Evolutionary conservation across 495 filamentous ascomycete species (phyloP).

Genomic region (Pseudomonodictys pantanalensis): DNA sequence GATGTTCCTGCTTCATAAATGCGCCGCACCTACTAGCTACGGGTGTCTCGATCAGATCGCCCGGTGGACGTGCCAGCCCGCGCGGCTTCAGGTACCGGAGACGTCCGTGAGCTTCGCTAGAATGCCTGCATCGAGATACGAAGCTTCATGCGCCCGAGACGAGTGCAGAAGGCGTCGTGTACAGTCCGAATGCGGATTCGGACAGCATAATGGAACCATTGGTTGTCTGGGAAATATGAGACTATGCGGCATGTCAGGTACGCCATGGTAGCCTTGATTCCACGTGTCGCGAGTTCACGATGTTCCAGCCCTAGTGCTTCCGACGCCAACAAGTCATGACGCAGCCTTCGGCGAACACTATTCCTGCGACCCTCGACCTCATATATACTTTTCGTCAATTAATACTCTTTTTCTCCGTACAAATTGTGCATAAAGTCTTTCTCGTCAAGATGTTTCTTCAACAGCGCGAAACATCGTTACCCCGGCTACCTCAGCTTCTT

Average conservation of each 20-base stretch:
- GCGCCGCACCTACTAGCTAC: too few relatives aligned
- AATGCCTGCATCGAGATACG: too few relatives aligned
- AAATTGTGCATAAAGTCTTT: not conserved
- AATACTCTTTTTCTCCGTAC: not conserved
- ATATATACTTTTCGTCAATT: not conserved
- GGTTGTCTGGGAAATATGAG: slow-evolving; percentile 15
- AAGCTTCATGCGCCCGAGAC: too few relatives aligned
- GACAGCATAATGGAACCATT: slow-evolving; percentile 12
- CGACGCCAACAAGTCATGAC: not conserved
- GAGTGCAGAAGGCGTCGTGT: too few relatives aligned
- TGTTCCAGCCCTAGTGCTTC: not conserved
- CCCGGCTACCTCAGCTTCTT: not conserved
- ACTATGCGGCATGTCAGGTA: slow-evolving; percentile 27
- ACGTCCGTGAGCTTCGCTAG: too few relatives aligned
- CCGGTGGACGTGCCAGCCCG: too few relatives aligned
- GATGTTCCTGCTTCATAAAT: too few relatives aligned
- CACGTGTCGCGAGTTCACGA: slow-evolving; percentile 18
- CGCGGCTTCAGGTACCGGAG: too few relatives aligned
- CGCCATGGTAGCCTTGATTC: slow-evolving; percentile 2
- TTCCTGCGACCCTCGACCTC: slow-evolving; percentile 3
- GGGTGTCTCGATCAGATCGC: too few relatives aligned
- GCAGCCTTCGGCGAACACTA: not conserved
- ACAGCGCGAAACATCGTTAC: not conserved
- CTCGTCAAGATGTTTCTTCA: not conserved
- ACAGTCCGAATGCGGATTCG: too few relatives aligned